phyloP scores from a whole-genome alignment of 768 basidiomycete genomes.

The Tephrocybe sp. region DNA sequence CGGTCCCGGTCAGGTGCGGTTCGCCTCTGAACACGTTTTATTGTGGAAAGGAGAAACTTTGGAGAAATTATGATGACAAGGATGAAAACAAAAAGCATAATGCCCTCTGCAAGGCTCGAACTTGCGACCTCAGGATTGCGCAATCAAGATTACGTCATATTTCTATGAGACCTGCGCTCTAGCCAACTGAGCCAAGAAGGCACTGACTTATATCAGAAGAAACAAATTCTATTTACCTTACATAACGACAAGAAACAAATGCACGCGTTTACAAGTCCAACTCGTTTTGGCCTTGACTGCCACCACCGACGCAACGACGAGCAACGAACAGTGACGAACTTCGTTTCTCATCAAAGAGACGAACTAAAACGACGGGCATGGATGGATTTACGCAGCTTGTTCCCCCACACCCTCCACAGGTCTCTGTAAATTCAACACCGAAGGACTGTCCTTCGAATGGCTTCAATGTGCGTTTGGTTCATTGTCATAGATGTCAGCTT shows the following conservation, averaged over 20 bases:
- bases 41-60: not conserved
- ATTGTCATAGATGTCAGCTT: not conserved
- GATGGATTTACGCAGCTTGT: constrained; percentile 38
- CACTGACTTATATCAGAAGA: not conserved
- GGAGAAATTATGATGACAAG: not conserved
- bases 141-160: constrained; percentile 19
- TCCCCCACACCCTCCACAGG: constrained; percentile 34
- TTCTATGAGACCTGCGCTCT: constrained; percentile 33
- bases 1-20: too few species aligned
- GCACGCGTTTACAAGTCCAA: too few species aligned
- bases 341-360: not conserved
- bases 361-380: constrained; percentile 19
- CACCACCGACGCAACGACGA: constrained; percentile 6
- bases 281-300: not conserved
- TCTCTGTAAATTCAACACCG: constrained; percentile 36
- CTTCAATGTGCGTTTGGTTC: constrained; percentile 39
- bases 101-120: constrained; percentile 61
- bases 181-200: constrained; percentile 34
- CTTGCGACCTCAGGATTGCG: constrained; percentile 61
- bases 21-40: too few species aligned
- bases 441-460: constrained; percentile 42
- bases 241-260: too few species aligned
- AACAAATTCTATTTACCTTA: not conserved
- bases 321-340: not conserved
- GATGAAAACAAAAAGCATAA: not conserved